Evolutionary conservation across 805 yeast genomes (phyloP).

Genomic region (Metschnikowia proteae): DNA sequence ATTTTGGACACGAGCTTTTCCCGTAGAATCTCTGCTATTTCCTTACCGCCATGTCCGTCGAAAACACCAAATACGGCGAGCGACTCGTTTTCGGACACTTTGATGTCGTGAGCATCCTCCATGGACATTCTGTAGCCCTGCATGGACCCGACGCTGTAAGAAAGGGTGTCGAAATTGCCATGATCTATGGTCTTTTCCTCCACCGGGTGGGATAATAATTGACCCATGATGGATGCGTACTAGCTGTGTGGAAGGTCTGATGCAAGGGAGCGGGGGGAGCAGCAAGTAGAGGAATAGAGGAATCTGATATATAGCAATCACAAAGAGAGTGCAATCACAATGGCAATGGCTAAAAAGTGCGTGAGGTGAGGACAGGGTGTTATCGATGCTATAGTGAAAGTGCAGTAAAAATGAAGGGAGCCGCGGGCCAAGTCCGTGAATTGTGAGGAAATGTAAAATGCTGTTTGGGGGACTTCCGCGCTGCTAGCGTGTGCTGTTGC

Average conservation of each 20-base stretch:
- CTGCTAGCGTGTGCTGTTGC: conserved; percentile 2
- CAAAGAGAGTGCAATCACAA: not conserved
- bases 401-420: not conserved
- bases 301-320: not conserved
- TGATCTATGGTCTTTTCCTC: conserved; percentile 61
- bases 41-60: conserved; percentile 80
- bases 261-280: not conserved
- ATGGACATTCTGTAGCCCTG: conserved; percentile 72
- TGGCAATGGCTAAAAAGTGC: not conserved
- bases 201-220: conserved; percentile 67
- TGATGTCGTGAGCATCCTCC: conserved; percentile 69
- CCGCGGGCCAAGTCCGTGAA: conserved; percentile 2
- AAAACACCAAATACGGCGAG: conserved; percentile 63
- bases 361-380: not conserved
- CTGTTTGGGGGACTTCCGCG: conserved; percentile 1
- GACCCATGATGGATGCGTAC: conserved; percentile 51
- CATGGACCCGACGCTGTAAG: conserved; percentile 69
- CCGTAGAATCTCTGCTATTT: conserved; percentile 53
- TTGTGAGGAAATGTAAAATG: conserved; percentile 1
- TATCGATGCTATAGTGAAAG: not conserved
- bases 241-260: not conserved
- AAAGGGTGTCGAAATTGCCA: conserved; percentile 41
- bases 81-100: conserved; percentile 41
- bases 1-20: conserved; percentile 37
- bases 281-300: not conserved